Conservation (phyloP, 176 grass and related monocot genomes). For the Avena atlantica region DNA sequence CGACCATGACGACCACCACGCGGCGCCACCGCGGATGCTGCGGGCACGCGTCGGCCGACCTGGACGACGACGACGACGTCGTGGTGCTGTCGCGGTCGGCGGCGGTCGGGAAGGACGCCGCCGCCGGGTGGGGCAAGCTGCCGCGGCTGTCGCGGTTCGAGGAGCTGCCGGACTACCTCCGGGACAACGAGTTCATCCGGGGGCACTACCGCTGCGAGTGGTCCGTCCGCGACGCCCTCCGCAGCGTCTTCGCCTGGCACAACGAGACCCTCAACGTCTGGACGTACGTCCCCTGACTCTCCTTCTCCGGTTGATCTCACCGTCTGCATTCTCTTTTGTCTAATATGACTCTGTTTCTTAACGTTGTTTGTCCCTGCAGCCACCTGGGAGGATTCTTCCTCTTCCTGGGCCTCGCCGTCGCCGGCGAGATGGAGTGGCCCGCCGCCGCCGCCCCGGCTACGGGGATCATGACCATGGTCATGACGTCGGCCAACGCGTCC, state of each 20-base stretch:
- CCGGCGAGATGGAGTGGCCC: constrained; percentile 31
- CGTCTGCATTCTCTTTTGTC: neutral
- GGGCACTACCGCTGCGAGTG: constrained; percentile 83
- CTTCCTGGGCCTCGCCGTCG: constrained; percentile 74
- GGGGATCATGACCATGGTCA: constrained; percentile 49
- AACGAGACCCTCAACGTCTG: constrained; percentile 99
- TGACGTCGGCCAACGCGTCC: constrained; percentile 51
- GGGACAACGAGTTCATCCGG: constrained; percentile 89
- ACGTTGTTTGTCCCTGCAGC: constrained; percentile 39
- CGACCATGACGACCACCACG: neutral
- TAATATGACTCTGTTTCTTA: neutral
- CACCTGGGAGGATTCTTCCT: constrained; percentile 90
- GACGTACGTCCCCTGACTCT: constrained; percentile 49
- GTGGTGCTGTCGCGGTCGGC: neutral
- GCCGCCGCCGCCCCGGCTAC: constrained; percentile 15
- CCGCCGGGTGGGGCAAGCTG: neutral
- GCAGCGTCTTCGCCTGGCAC: constrained; percentile 98
- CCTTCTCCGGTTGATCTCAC: neutral
- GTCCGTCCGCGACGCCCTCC: constrained; percentile 83
- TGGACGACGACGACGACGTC: neutral
- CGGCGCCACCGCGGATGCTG: neutral
- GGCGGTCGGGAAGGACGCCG: neutral
- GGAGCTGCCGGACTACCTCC: constrained; percentile 87
- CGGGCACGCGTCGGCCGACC: neutral
- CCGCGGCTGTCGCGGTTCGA: constrained; percentile 70